phyloP scores from a whole-genome alignment of 225 moss, liverwort and hornwort species.

The Anthoceros angustus region DNA sequence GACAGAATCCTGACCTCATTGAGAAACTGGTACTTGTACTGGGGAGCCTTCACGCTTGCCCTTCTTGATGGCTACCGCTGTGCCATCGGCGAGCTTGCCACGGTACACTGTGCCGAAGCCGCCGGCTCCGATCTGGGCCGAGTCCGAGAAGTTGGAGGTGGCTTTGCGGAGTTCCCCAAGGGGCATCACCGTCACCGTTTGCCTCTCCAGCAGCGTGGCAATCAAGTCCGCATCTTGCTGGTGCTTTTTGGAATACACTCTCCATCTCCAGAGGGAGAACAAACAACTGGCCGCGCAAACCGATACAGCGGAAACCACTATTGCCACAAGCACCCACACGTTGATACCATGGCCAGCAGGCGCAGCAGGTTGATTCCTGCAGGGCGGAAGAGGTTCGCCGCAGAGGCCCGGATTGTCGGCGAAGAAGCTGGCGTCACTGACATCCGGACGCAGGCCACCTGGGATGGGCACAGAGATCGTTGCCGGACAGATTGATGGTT shows the following conservation, averaged over 20 bases:
- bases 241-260: slow-evolving; percentile 9
- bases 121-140: background rate
- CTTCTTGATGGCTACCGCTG: slow-evolving; percentile 7
- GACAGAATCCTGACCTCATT: slow-evolving; percentile 8
- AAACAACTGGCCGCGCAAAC: slow-evolving; percentile 1
- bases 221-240: slow-evolving; percentile 14
- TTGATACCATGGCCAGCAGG: background rate
- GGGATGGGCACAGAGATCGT: slow-evolving; percentile 5
- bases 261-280: slow-evolving; percentile 6
- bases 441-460: background rate
- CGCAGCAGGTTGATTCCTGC: background rate
- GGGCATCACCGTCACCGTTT: slow-evolving; percentile 6
- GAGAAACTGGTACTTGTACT: slow-evolving; percentile 8
- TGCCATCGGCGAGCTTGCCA: slow-evolving; percentile 7
- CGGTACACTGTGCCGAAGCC: slow-evolving; percentile 5
- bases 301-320: background rate
- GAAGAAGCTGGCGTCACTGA: slow-evolving; percentile 6
- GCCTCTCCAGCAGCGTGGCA: slow-evolving; percentile 5
- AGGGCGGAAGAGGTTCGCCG: slow-evolving; percentile 7
- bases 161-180: slow-evolving; percentile 7
- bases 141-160: slow-evolving; percentile 10
- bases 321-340: slow-evolving; percentile 4
- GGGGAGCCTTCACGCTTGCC: slow-evolving; percentile 2
- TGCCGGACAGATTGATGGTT: slow-evolving; percentile 6
- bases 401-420: slow-evolving; percentile 9